Evolutionary conservation across 805 yeast species (phyloP).

Genomic region (Candida methanosorbosa): DNA sequence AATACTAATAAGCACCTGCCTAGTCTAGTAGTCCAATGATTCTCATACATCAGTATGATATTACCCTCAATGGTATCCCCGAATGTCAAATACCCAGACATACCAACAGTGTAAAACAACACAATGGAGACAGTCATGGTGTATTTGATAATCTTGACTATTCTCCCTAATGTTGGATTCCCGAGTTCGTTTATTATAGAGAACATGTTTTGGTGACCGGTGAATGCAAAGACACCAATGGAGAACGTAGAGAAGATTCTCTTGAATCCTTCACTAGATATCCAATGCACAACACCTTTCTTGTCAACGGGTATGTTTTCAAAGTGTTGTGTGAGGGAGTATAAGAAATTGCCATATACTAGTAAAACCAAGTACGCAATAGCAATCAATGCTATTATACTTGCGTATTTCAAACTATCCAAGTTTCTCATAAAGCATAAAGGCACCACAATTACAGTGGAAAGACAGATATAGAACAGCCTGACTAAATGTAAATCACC

Average conservation of each 20-base stretch:
- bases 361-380: constrained; percentile 53
- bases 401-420: constrained; percentile 64
- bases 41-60: constrained; percentile 59
- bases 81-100: constrained; percentile 64
- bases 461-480: constrained; percentile 46
- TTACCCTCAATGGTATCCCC: constrained; percentile 62
- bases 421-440: constrained; percentile 50
- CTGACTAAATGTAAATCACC: constrained; percentile 22
- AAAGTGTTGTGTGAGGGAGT: constrained; percentile 14
- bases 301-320: constrained; percentile 34
- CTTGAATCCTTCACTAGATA: constrained; percentile 32
- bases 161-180: constrained; percentile 41
- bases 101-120: constrained; percentile 56
- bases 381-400: constrained; percentile 60
- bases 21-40: constrained; percentile 34
- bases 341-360: constrained; percentile 41
- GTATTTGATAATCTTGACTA: constrained; percentile 31
- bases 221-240: constrained; percentile 69
- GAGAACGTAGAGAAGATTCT: constrained; percentile 57
- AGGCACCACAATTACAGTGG: constrained; percentile 51
- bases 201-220: constrained; percentile 76
- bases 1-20: constrained; percentile 59
- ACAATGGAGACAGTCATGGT: constrained; percentile 46
- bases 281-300: constrained; percentile 33
- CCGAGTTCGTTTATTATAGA: constrained; percentile 65